Percentiles rank a stretch among this genome's conserved stretches.
Evolutionary conservation across 495 filamentous ascomycete species (phyloP).

Genomic region (Aspergillus ostianus): DNA sequence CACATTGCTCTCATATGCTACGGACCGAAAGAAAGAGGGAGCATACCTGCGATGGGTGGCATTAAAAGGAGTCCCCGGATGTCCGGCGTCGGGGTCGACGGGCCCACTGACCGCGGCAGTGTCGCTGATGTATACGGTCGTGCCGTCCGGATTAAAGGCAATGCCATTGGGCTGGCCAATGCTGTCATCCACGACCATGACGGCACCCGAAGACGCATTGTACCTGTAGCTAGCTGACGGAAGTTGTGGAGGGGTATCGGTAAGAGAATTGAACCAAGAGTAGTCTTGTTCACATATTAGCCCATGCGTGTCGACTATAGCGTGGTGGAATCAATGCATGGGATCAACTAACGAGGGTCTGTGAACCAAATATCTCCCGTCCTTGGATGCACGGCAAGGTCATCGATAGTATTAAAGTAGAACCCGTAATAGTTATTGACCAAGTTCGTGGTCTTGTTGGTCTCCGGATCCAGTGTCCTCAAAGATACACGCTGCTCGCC

Average conservation of each 20-base stretch:
- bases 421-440: slow-evolving; percentile 34
- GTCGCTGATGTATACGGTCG: slow-evolving; percentile 18
- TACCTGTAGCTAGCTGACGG: slow-evolving; percentile 39
- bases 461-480: slow-evolving; percentile 27
- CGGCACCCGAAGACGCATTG: slow-evolving; percentile 40
- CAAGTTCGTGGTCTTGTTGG: slow-evolving; percentile 24
- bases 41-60: slow-evolving; percentile 13
- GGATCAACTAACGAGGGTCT: slow-evolving; percentile 29
- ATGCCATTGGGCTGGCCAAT: slow-evolving; percentile 69
- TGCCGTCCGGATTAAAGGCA: slow-evolving; percentile 18
- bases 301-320: neutral
- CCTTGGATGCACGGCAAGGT: slow-evolving; percentile 25
- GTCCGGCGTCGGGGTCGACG: slow-evolving; percentile 14
- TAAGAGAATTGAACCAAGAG: slow-evolving; percentile 34
- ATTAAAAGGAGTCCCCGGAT: slow-evolving; percentile 12
- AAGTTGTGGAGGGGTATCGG: slow-evolving; percentile 32
- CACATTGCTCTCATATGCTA: neutral
- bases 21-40: neutral
- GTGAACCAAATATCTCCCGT: slow-evolving; percentile 50
- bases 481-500: slow-evolving; percentile 24
- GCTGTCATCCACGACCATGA: slow-evolving; percentile 70
- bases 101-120: slow-evolving; percentile 10
- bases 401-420: slow-evolving; percentile 30
- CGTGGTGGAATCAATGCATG: neutral
- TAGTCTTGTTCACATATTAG: slow-evolving; percentile 21